Evolutionary conservation across 371 early-diverging fungal genomes (phyloP).

Genomic region (Quaeritorhiza haematococci): DNA sequence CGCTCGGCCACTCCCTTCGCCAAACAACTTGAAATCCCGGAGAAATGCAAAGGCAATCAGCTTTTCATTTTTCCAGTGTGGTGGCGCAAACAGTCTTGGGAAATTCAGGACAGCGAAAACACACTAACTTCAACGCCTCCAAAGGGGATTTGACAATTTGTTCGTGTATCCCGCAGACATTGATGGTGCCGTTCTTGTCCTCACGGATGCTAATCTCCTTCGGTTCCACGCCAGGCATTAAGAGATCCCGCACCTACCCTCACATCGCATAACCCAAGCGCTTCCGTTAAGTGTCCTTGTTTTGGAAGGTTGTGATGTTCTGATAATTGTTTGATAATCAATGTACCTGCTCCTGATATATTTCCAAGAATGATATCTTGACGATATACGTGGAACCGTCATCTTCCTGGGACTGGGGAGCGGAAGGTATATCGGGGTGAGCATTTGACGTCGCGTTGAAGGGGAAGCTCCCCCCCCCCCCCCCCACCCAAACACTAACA

Average conservation of each 20-base stretch:
- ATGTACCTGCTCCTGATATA: conserved; percentile 46
- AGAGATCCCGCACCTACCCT: conserved; percentile 33
- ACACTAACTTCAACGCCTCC: conserved; percentile 15
- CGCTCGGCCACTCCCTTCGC: conserved; percentile 30
- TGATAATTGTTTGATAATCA: too few relatives aligned
- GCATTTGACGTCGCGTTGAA: too few relatives aligned
- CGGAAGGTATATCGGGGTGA: too few relatives aligned
- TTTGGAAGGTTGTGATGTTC: neutral
- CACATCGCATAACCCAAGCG: neutral
- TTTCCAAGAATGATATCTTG: conserved; percentile 35
- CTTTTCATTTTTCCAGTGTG: neutral
- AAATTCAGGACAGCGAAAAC: too few relatives aligned
- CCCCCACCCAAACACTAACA: too few relatives aligned
- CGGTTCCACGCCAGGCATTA: conserved; percentile 17
- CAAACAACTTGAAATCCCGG: conserved; percentile 21
- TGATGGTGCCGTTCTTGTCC: conserved; percentile 29
- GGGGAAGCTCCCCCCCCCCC: too few relatives aligned
- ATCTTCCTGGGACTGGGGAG: too few relatives aligned
- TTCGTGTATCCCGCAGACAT: conserved; percentile 27
- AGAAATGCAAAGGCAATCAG: neutral
- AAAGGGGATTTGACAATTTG: conserved; percentile 12
- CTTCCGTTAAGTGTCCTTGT: neutral
- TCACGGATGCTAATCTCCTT: conserved; percentile 37
- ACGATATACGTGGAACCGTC: conserved; percentile 6
- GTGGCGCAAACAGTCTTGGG: too few relatives aligned